These are phyloP conservation scores for Cnidoscolus chayamansa DNA, from an alignment of 441 rosid species.

Conservation along the genomic window DNA sequence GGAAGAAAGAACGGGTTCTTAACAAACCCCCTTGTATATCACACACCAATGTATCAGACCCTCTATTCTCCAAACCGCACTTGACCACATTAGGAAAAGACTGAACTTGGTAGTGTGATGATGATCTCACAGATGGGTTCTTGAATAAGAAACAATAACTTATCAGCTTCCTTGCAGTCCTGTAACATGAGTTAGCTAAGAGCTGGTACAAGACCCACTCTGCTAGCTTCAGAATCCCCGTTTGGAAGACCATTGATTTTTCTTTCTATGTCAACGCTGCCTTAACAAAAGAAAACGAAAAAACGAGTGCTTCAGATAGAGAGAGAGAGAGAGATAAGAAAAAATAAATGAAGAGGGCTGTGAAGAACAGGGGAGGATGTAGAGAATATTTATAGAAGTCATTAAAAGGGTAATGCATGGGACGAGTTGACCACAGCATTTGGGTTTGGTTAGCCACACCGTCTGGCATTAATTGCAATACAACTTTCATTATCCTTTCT, in stretches of 20 bases:
- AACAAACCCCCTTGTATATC: conserved; percentile 66
- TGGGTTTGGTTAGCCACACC: conserved; percentile 46
- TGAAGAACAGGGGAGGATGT: conserved; percentile 22
- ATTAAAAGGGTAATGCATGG: conserved; percentile 16
- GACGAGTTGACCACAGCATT: conserved; percentile 36
- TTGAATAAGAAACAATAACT: conserved; percentile 48
- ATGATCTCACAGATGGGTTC: conserved; percentile 40
- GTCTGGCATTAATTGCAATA: conserved; percentile 47
- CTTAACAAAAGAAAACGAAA: background rate
- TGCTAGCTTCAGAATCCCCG: conserved; percentile 46
- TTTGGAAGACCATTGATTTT: conserved; percentile 49
- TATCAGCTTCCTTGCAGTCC: conserved; percentile 56
- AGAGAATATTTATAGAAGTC: conserved; percentile 45
- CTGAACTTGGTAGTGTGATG: conserved; percentile 33
- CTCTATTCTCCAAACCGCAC: conserved; percentile 33
- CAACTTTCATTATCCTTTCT: too few species aligned
- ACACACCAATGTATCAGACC: conserved; percentile 40
- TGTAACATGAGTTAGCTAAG: conserved; percentile 62
- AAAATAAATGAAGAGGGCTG: background rate
- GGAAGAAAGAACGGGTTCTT: conserved; percentile 58
- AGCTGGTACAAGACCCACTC: conserved; percentile 67
- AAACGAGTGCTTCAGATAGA: background rate
- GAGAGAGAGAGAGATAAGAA: background rate
- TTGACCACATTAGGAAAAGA: conserved; percentile 45
- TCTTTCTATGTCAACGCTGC: background rate